These are phyloP conservation scores for Pyracantha coccinea DNA, from an alignment of 331 rosid genomes.

Conservation along the genomic window DNA sequence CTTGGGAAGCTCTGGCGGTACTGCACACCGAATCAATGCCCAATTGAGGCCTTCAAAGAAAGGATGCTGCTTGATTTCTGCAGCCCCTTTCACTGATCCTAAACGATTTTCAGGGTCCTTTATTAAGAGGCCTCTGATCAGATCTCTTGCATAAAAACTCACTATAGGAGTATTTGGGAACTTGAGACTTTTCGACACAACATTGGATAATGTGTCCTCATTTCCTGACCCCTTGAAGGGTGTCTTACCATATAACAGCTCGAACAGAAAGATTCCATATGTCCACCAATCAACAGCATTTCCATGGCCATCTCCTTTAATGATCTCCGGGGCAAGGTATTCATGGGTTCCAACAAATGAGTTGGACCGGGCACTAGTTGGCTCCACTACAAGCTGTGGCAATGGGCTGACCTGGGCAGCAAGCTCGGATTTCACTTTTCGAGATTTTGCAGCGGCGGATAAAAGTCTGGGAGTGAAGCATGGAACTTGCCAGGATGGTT, in stretches of 20 bases:
- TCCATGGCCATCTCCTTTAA: slow-evolving; percentile 85
- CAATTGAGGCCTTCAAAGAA: slow-evolving; percentile 95
- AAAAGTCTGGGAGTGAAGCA: slow-evolving; percentile 86
- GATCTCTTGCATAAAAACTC: slow-evolving; percentile 85
- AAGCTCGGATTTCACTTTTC: slow-evolving; percentile 60
- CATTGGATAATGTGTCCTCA: slow-evolving; percentile 73
- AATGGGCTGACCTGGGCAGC: slow-evolving; percentile 61
- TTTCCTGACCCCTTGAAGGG: slow-evolving; percentile 84
- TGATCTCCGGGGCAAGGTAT: slow-evolving; percentile 94
- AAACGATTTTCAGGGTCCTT: slow-evolving; percentile 91
- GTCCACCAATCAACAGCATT: slow-evolving; percentile 99
- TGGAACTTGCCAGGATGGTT: slow-evolving; percentile 94
- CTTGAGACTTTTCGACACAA: slow-evolving; percentile 76
- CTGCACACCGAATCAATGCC: slow-evolving; percentile 90
- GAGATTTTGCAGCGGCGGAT: slow-evolving; percentile 62
- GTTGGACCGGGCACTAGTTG: slow-evolving; percentile 82
- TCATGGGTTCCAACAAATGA: slow-evolving; percentile 98
- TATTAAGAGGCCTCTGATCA: slow-evolving; percentile 66
- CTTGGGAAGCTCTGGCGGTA: slow-evolving; percentile 86
- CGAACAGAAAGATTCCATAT: slow-evolving; percentile 81
- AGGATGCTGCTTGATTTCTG: slow-evolving; percentile 87
- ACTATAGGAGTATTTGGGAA: slow-evolving; percentile 80
- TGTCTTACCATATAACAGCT: slow-evolving; percentile 90
- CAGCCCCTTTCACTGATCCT: slow-evolving; percentile 92
- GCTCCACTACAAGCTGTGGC: slow-evolving; percentile 93